Conservation (phyloP, 371 early-diverging fungal species). For the Syncephalastrum contaminatum region DNA sequence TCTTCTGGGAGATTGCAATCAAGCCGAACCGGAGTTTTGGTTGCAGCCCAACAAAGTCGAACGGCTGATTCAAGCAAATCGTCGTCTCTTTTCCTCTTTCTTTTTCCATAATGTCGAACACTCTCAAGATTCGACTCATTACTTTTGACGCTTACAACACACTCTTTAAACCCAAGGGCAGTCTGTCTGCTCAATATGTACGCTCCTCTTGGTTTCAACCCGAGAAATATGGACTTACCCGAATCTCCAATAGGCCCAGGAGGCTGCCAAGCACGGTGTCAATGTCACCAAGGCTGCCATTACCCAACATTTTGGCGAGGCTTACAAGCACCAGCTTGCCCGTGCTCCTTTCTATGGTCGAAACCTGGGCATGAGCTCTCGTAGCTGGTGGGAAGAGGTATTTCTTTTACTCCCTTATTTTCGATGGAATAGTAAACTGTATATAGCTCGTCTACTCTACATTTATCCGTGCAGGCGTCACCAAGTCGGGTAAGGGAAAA, state of each 20-base stretch:
- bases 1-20: too few relatives aligned
- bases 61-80: not conserved
- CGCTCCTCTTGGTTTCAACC: not conserved
- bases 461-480: constrained; percentile 32
- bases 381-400: constrained; percentile 47
- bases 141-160: constrained; percentile 52
- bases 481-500: constrained; percentile 31
- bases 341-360: constrained; percentile 45
- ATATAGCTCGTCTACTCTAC: constrained; percentile 37
- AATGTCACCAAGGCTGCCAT: constrained; percentile 31
- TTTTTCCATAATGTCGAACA: not conserved
- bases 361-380: constrained; percentile 30
- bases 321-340: constrained; percentile 29
- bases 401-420: not conserved
- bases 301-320: constrained; percentile 31
- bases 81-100: constrained; percentile 1
- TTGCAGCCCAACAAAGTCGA: too few relatives aligned
- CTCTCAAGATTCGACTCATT: constrained; percentile 25
- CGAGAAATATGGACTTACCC: not conserved
- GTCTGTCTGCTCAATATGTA: constrained; percentile 30
- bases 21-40: too few relatives aligned
- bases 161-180: constrained; percentile 41
- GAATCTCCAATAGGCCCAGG: constrained; percentile 30
- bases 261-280: constrained; percentile 35
- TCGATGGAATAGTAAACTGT: not conserved